Base-by-base conservation (phyloP, 768 basidiomycete genomes). In the Lenzites betulinus region DNA sequence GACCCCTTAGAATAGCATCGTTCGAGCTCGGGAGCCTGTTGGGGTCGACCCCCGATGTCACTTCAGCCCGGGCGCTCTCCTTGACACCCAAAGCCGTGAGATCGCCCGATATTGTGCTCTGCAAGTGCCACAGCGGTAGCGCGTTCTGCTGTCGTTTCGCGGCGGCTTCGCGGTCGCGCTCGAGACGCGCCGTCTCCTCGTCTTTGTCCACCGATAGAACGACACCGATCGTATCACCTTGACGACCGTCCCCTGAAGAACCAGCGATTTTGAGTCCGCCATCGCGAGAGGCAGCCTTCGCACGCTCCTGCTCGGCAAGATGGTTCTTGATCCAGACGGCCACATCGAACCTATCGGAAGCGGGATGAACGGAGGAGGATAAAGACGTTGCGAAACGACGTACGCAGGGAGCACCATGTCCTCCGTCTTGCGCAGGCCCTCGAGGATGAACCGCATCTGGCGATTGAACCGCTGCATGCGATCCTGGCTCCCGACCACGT, bases 381-480 rank as follows among this genome's bases (percentile, higher is more conserved):
- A 50, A 44, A 42, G 48, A 43, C 46, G 42, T 33, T 8, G 20
- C 64, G 38, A 48, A 18, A 28, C 22, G 20, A 82, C 89, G 58
- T 68, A 95, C 89, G 85, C 86, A 46, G 93, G 93, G 44, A 96
- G 75, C 33, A 88, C 80, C 84, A 95, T 92, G 22, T 85, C 82
- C 69, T 98, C 96, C 62, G 93, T 92, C 72, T 88, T 90, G 69
- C 93, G 88, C 66, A 99, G 73, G 3, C 93, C 90, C 65, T 95
- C 93, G 35, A 89, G 83, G 47, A 98, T 86, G 67, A 89, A 90
- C 33, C 88, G 83, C 80, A 95, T 95, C 72, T 95, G 92, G 63
- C 86, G 80, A 73, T 97, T 96, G 73, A 98, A 95, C 63, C 93
- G 80, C 74, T 95, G 91, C 94, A 98, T 97, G 59, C 93, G 83